Evolutionary conservation across 1,284 basidiomycete genomes (phyloP).

Genomic region (Fomes fomentarius): DNA sequence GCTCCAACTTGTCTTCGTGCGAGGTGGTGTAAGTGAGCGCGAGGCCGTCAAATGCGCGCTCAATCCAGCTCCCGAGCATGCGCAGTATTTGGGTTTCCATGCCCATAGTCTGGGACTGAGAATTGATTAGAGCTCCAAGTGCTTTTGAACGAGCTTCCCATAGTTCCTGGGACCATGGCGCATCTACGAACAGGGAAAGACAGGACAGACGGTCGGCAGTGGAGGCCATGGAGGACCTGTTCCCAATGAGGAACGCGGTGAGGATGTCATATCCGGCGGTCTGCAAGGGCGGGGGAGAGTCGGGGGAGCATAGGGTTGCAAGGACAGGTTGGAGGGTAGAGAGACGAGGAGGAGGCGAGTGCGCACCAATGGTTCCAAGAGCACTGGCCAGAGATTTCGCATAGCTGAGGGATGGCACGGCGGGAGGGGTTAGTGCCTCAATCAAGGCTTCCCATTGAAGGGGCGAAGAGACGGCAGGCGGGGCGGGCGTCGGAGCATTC

Average conservation of each 20-base stretch:
- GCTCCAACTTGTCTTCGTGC: conserved; percentile 52
- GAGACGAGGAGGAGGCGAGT: conserved; percentile 30
- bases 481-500: conserved; percentile 32
- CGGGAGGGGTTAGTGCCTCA: conserved; percentile 37
- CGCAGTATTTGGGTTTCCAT: conserved; percentile 60
- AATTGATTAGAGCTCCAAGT: conserved; percentile 58
- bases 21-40: conserved; percentile 39
- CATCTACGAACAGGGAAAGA: conserved; percentile 60
- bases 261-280: conserved; percentile 72
- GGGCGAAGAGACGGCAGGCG: conserved; percentile 28
- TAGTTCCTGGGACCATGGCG: conserved; percentile 60
- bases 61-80: conserved; percentile 64
- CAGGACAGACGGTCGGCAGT: conserved; percentile 63
- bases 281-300: conserved; percentile 58
- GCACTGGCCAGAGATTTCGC: conserved; percentile 33
- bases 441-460: conserved; percentile 37
- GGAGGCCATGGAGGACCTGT: conserved; percentile 44
- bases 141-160: conserved; percentile 75
- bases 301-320: conserved; percentile 53
- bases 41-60: conserved; percentile 56
- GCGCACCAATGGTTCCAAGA: conserved; percentile 24
- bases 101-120: conserved; percentile 62
- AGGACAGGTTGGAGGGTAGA: conserved; percentile 56
- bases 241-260: conserved; percentile 64
- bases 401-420: conserved; percentile 37